Conservation (phyloP, 495 filamentous ascomycete species). For the Bathelium albidoporum region DNA sequence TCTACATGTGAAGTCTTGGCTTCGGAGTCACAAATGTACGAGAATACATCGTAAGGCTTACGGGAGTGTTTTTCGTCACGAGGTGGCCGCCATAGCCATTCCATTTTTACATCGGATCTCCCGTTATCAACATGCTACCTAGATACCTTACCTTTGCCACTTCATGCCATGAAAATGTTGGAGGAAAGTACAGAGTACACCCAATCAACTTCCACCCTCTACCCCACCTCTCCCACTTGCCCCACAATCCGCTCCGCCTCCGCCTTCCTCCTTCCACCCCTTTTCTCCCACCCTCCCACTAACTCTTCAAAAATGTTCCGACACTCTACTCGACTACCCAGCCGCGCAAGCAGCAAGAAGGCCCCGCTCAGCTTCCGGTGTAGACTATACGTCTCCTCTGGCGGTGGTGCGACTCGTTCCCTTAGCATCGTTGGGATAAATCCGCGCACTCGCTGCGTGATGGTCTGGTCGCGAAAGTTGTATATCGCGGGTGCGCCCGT, state of each 20-base stretch:
- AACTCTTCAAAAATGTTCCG: conserved; percentile 69
- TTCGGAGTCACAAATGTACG: no score
- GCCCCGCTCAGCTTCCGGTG: conserved; percentile 94
- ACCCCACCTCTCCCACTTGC: background rate
- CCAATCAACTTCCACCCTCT: background rate
- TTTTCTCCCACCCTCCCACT: conserved; percentile 37
- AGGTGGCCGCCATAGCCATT: no score
- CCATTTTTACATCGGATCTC: no score
- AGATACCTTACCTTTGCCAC: no score
- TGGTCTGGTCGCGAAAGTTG: conserved; percentile 87
- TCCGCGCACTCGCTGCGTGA: conserved; percentile 77
- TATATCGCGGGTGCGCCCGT: conserved; percentile 68
- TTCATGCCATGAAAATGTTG: no score
- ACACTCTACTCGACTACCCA: conserved; percentile 75
- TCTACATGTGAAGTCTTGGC: no score
- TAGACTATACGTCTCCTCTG: conserved; percentile 94
- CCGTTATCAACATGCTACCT: no score
- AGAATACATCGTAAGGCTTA: no score
- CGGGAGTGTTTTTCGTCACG: no score
- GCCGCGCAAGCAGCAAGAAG: conserved; percentile 78
- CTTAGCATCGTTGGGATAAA: conserved; percentile 87
- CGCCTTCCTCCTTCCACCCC: conserved; percentile 5
- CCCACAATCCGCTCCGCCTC: background rate
- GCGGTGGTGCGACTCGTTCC: conserved; percentile 79
- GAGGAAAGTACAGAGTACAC: no score